Conservation (phyloP, 192 early-diverging fungal genomes). For the Gigaspora rosea region DNA sequence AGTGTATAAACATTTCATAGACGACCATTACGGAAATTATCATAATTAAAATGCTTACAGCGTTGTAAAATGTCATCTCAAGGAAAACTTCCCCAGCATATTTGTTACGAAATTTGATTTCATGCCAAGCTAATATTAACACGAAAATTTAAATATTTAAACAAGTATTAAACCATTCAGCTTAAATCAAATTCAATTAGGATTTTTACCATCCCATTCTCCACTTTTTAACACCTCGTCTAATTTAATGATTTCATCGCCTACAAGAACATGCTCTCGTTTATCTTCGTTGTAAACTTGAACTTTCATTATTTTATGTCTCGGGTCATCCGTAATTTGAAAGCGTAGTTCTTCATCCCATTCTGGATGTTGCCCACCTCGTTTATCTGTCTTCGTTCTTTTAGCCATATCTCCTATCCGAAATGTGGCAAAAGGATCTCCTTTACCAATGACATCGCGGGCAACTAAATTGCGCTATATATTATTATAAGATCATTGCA, state of each 20-base stretch:
- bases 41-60: neutral
- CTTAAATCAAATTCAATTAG: neutral
- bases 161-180: neutral
- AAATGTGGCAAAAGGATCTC: constrained; percentile 56
- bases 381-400: constrained; percentile 51
- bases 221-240: constrained; percentile 50
- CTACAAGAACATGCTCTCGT: constrained; percentile 54
- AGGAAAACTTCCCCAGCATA: constrained; percentile 23
- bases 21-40: neutral
- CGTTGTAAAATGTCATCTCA: constrained; percentile 31
- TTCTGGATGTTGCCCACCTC: constrained; percentile 56
- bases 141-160: neutral
- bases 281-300: constrained; percentile 50
- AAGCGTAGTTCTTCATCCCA: constrained; percentile 59
- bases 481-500: constrained; percentile 23
- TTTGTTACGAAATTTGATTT: constrained; percentile 4
- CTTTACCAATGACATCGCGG: constrained; percentile 50
- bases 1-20: neutral
- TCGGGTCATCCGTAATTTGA: constrained; percentile 6
- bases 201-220: constrained; percentile 54
- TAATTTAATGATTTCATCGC: constrained; percentile 53
- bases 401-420: constrained; percentile 48
- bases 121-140: constrained; percentile 2
- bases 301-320: constrained; percentile 5
- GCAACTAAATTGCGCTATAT: constrained; percentile 41